Evolutionary conservation across 2,329 filamentous ascomycete species (phyloP).

Genomic region (Phyllosticta capitalensis): DNA sequence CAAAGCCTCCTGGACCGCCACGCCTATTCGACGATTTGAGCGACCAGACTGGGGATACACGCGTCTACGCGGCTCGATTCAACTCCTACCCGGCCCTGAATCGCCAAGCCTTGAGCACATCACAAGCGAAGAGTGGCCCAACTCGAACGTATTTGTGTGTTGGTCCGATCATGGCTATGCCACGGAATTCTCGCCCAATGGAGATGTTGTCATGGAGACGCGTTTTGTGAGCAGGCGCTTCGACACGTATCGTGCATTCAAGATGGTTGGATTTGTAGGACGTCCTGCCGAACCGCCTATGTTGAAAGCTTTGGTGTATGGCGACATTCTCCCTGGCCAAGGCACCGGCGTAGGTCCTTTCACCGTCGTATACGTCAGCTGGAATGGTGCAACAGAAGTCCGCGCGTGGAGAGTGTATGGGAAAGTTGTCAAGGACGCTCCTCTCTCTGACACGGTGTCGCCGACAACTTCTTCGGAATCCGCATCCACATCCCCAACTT

Average conservation of each 20-base stretch:
- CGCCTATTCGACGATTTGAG: conserved; percentile 27
- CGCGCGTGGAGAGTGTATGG: conserved; percentile 29
- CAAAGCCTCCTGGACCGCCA: not conserved
- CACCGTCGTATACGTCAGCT: conserved; percentile 39
- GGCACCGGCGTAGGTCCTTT: not conserved
- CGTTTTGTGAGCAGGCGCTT: conserved; percentile 23
- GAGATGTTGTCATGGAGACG: conserved; percentile 23
- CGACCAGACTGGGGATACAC: conserved; percentile 44
- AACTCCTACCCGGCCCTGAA: conserved; percentile 18
- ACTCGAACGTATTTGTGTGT: conserved; percentile 27
- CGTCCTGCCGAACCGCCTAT: conserved; percentile 22
- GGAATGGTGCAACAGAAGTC: conserved; percentile 44
- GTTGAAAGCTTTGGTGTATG: conserved; percentile 21
- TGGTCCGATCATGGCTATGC: conserved; percentile 29
- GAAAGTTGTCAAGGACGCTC: not conserved
- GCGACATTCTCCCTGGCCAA: conserved; percentile 12
- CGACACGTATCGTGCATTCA: conserved; percentile 32
- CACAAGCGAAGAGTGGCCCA: conserved; percentile 12
- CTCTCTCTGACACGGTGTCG: not conserved
- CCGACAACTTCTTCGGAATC: not conserved
- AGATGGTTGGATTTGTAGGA: conserved; percentile 25
- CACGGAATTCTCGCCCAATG: conserved; percentile 23
- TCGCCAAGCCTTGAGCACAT: conserved; percentile 1
- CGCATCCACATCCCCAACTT: not conserved
- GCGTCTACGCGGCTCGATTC: conserved; percentile 44